These are phyloP conservation scores for Cetradonia linearis DNA, from an alignment of 495 filamentous ascomycete genomes.

Conservation along the genomic window DNA sequence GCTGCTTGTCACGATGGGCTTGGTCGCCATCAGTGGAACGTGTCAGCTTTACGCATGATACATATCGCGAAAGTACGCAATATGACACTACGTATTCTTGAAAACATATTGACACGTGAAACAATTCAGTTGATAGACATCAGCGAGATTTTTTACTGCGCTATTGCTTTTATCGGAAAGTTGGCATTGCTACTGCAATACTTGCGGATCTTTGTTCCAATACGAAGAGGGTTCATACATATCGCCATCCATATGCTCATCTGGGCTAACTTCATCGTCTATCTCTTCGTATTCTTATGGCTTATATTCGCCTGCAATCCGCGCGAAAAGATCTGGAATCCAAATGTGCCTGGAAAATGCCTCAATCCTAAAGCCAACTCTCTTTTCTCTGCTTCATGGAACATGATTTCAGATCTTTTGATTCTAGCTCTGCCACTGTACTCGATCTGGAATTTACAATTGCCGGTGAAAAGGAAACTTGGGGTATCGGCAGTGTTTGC, in stretches of 20 bases:
- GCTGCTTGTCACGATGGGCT: no score
- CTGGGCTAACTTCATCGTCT: constrained; percentile 15
- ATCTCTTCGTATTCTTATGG: constrained; percentile 16
- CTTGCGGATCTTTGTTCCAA: constrained; percentile 22
- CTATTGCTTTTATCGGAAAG: no score
- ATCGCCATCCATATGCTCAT: constrained; percentile 20
- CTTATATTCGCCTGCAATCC: constrained; percentile 23
- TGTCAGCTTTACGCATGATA: no score
- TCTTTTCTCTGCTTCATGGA: constrained; percentile 11
- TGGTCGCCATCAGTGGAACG: no score
- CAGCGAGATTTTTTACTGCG: no score
- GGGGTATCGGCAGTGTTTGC: constrained; percentile 9
- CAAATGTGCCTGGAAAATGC: constrained; percentile 1
- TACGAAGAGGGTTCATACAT: constrained; percentile 16
- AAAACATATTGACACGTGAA: no score
- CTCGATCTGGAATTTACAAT: constrained; percentile 20
- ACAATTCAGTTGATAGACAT: no score
- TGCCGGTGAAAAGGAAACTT: constrained; percentile 10
- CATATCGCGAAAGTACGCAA: no score
- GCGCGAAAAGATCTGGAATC: constrained; percentile 10
- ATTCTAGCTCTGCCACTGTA: constrained; percentile 18
- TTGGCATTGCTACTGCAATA: no score
- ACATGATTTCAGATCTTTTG: constrained; percentile 18
- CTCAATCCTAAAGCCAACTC: background rate
- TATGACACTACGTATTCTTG: no score